Percentiles rank a stretch among this genome's conserved stretches.
phyloP scores from a whole-genome alignment of 768 basidiomycete genomes.

The Leccinum disarticulatum region DNA sequence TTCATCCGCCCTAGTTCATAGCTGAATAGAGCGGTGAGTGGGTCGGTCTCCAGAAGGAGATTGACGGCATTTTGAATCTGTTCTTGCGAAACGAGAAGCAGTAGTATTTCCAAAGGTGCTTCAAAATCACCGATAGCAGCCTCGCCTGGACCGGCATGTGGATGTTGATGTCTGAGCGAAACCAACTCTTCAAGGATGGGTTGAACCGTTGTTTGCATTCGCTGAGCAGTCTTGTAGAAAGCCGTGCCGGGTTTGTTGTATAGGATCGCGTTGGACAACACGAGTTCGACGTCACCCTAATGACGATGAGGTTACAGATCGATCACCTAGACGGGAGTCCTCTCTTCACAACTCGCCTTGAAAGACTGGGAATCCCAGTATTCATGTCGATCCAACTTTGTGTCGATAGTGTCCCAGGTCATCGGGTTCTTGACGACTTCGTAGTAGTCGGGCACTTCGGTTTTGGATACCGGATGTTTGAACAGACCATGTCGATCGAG shows the following conservation, averaged over 20 bases:
- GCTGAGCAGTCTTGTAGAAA: constrained; percentile 67
- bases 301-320: background rate
- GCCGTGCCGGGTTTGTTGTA: constrained; percentile 81
- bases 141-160: constrained; percentile 7
- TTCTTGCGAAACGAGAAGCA: constrained; percentile 54
- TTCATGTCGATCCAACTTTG: constrained; percentile 76
- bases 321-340: background rate
- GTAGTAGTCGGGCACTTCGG: constrained; percentile 87
- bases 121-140: constrained; percentile 68
- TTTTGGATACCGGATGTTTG: constrained; percentile 75
- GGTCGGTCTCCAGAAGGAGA: constrained; percentile 54
- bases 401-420: constrained; percentile 82
- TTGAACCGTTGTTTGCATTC: constrained; percentile 49
- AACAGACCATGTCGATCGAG: constrained; percentile 75
- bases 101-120: constrained; percentile 56
- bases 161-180: constrained; percentile 19
- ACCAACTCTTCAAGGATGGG: constrained; percentile 36
- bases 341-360: constrained; percentile 43
- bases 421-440: constrained; percentile 84
- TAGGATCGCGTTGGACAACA: constrained; percentile 78
- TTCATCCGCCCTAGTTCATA: constrained; percentile 65
- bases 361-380: constrained; percentile 80
- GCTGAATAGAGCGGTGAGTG: constrained; percentile 65
- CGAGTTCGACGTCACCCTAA: constrained; percentile 80
- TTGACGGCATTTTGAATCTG: constrained; percentile 52